Evolutionary conservation across 331 rosid genomes (phyloP).

Genomic region (Quercus tomentella): DNA sequence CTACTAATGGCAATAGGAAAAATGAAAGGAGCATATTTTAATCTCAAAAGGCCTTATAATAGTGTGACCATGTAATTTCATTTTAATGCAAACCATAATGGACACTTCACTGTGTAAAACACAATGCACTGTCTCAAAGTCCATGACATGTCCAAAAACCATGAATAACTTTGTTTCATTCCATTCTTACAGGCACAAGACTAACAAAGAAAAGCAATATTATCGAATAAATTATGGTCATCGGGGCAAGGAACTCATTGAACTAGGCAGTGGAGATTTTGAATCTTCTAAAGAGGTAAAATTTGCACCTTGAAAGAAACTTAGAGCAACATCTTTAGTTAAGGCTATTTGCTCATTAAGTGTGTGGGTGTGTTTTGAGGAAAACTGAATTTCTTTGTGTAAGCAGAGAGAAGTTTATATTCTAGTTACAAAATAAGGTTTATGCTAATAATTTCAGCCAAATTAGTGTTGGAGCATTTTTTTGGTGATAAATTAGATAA

Average conservation of each 20-base stretch:
- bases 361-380: neutral
- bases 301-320: neutral
- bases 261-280: conserved; percentile 20
- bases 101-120: neutral
- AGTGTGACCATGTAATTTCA: neutral
- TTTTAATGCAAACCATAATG: conserved; percentile 1
- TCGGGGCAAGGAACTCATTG: conserved; percentile 17
- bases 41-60: neutral
- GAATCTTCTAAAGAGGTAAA: conserved; percentile 39
- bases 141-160: neutral
- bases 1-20: neutral
- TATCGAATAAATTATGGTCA: conserved; percentile 21
- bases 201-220: conserved; percentile 26
- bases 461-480: too few species aligned
- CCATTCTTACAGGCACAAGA: conserved; percentile 33
- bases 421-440: too few species aligned
- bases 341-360: neutral
- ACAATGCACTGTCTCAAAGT: neutral
- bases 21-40: neutral
- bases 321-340: neutral
- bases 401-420: too few species aligned
- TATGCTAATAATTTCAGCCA: too few species aligned
- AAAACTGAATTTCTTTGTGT: neutral
- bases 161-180: conserved; percentile 17
- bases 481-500: too few species aligned